Evolutionary conservation across 2,329 filamentous ascomycete species (phyloP), one percentile per base, ranked within the genome.

Genomic region (Albophoma yamanashiensis): DNA sequence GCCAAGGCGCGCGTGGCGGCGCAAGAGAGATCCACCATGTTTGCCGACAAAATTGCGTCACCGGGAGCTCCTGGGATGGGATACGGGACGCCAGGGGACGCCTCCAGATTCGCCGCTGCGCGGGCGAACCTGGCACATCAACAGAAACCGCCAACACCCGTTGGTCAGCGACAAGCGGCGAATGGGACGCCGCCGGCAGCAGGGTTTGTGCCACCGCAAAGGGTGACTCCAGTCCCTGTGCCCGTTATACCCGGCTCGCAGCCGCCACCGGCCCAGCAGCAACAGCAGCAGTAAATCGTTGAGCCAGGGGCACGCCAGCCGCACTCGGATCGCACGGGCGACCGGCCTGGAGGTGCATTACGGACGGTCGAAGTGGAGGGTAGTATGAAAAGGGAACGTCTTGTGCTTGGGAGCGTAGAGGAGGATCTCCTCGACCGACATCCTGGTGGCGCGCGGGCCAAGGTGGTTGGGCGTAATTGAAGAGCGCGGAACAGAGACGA

Each of bases 1-100:
- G 78, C 79, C 9, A 78, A 79, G 59, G 79, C 78, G 3, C 70
- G 78, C 34, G 75, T 77, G 17, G 76, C 77, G 20, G 76, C 77
- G 0, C 76, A 78, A 57, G 75, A 78, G 62, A 71, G 75, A 36
- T 73, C 73, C 27, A 69, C 70, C 61, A 73, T 74, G 60, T 76
- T 76, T 60, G 71, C 71, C 25, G 73, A 76, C 55, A 77, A 75
- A 66, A 72, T 75, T 66, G 15, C 83, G 72, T 58, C 91, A 73
- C 62, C 79, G 72, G 61, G 78, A 61, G 64, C 73, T 4, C 64
- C 71, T 0, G 73, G 73, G 22, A 67, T 76, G n/a, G 73, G 73
- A 25, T 73, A 75, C 25, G 73, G 75, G 0, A 64, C 75, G 14
- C 65, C 62, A n/a, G 63, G 69, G 55, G 72, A 73, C 59, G 65